These are phyloP conservation scores for Elaeis guineensis DNA, from an alignment of 176 grass and related monocot species.

Conservation along the genomic window DNA sequence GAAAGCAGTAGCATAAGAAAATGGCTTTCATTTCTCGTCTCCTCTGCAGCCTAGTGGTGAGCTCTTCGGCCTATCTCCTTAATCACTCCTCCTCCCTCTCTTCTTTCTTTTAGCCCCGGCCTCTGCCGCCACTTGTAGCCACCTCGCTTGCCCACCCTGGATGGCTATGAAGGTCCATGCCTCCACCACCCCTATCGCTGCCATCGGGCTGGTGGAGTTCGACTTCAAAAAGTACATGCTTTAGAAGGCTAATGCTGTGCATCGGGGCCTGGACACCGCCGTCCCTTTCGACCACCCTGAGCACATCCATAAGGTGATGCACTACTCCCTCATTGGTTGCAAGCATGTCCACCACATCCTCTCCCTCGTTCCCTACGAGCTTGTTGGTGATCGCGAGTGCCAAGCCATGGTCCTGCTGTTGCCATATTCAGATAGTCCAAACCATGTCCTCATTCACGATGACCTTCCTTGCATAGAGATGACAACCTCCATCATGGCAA, in stretches of 20 bases:
- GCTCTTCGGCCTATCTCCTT: too few species aligned
- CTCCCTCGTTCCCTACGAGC: constrained; percentile 56
- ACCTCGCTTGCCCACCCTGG: neutral
- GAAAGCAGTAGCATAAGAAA: too few species aligned
- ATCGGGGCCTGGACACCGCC: constrained; percentile 44
- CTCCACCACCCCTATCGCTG: too few species aligned
- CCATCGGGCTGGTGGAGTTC: constrained; percentile 20
- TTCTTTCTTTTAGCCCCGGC: neutral
- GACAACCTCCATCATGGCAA: constrained; percentile 69
- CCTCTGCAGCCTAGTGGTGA: too few species aligned
- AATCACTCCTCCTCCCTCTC: neutral
- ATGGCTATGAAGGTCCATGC: neutral
- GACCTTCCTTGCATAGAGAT: constrained; percentile 87
- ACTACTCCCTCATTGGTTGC: constrained; percentile 70
- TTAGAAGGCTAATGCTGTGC: constrained; percentile 43
- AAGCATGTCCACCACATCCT: constrained; percentile 71
- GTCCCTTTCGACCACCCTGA: constrained; percentile 33
- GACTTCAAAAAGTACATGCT: too few species aligned
- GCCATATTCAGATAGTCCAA: constrained; percentile 77
- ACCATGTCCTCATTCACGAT: constrained; percentile 92
- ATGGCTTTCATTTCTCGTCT: too few species aligned
- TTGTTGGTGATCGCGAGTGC: constrained; percentile 37
- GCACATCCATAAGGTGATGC: constrained; percentile 64
- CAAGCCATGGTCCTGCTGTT: constrained; percentile 53
- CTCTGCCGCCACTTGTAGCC: neutral